These are phyloP conservation scores for Neopestalotiopsis sp. DNA, from an alignment of 2,329 filamentous ascomycete genomes.

Conservation along the genomic window DNA sequence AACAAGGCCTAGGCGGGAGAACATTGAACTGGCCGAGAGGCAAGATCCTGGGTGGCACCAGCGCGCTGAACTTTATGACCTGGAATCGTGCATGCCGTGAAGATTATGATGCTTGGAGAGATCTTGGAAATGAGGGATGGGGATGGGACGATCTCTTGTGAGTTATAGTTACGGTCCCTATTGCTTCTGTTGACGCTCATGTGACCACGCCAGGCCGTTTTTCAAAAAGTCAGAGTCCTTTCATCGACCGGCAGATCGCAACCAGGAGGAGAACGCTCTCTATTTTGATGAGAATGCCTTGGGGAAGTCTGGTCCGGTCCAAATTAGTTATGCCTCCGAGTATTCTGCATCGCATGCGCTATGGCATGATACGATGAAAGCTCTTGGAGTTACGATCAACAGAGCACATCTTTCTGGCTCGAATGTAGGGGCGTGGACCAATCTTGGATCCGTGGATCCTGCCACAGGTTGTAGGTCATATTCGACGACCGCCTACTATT, in stretches of 20 bases:
- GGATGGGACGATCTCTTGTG: slow-evolving; percentile 53
- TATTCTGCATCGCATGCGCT: slow-evolving; percentile 46
- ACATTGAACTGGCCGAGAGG: slow-evolving; percentile 47
- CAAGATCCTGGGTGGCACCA: slow-evolving; percentile 66
- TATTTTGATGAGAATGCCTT: slow-evolving; percentile 45
- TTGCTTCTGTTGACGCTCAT: not conserved
- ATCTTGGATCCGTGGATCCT: slow-evolving; percentile 39
- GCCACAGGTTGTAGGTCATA: slow-evolving; percentile 42
- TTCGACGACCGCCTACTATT: slow-evolving; percentile 45
- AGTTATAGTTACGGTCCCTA: slow-evolving; percentile 15
- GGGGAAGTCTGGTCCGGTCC: slow-evolving; percentile 51
- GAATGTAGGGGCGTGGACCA: slow-evolving; percentile 46
- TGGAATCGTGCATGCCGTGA: slow-evolving; percentile 50
- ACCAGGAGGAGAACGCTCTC: slow-evolving; percentile 41
- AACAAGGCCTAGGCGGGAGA: slow-evolving; percentile 43
- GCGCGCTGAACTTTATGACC: slow-evolving; percentile 64
- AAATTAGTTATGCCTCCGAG: slow-evolving; percentile 49
- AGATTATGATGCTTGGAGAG: slow-evolving; percentile 62
- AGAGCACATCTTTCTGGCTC: slow-evolving; percentile 42
- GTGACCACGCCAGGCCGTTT: slow-evolving; percentile 43
- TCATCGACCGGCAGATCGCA: slow-evolving; percentile 41
- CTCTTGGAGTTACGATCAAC: slow-evolving; percentile 41
- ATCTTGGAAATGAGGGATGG: slow-evolving; percentile 64
- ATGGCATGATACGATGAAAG: slow-evolving; percentile 48
- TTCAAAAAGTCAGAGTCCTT: slow-evolving; percentile 57